Percentiles rank a stretch among this genome's conserved stretches.
Conservation (phyloP, 208 protist genomes). For the Wallacemonas collosoma region DNA sequence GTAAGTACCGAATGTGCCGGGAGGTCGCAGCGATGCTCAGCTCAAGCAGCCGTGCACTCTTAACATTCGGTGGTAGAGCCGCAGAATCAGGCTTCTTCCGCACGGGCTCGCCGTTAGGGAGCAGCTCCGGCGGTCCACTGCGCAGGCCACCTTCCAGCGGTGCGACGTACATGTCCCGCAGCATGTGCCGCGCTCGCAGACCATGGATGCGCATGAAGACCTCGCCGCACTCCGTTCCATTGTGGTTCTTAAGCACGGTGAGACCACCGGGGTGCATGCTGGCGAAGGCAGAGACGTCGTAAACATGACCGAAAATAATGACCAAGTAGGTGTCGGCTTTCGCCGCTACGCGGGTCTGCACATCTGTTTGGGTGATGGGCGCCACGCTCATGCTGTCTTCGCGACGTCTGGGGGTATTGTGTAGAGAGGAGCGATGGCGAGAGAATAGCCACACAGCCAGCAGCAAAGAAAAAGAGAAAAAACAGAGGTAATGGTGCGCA, state of each 20-base stretch:
- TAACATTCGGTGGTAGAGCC: not conserved
- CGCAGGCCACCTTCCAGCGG: conserved; percentile 13
- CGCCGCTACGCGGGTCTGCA: conserved; percentile 23
- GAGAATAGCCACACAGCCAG: too few relatives aligned
- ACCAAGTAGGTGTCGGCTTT: conserved; percentile 36
- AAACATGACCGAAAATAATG: conserved; percentile 55
- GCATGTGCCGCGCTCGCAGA: conserved; percentile 32
- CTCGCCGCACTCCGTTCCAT: conserved; percentile 65
- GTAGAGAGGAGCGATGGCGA: too few relatives aligned
- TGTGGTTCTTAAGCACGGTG: conserved; percentile 40
- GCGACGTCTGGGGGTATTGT: too few relatives aligned
- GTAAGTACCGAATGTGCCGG: conserved; percentile 37
- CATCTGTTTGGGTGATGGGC: conserved; percentile 9
- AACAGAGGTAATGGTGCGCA: too few relatives aligned
- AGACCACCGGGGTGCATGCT: conserved; percentile 53
- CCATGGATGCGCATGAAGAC: conserved; percentile 79
- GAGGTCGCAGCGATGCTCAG: conserved; percentile 2
- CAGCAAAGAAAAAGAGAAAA: too few relatives aligned
- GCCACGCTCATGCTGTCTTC: not conserved
- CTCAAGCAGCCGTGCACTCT: conserved; percentile 15
- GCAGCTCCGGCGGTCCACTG: not conserved
- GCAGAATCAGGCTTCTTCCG: not conserved
- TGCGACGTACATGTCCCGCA: conserved; percentile 50
- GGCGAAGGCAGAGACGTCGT: conserved; percentile 56
- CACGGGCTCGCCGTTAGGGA: not conserved